Conservation (phyloP, 805 yeast species). For the Lipomyces starkeyi region DNA sequence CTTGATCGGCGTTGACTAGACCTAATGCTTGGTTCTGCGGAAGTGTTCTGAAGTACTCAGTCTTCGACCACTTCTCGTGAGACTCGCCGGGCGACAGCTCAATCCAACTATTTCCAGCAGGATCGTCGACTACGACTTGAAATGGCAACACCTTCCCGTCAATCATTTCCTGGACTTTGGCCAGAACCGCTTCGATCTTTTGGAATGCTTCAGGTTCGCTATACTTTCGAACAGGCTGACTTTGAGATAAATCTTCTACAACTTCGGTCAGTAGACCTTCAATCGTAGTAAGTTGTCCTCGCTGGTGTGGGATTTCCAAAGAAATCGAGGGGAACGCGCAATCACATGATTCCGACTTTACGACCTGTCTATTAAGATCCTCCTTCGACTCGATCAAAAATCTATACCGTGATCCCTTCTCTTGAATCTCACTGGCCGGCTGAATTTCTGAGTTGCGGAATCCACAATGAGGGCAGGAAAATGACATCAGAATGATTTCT, state of each 20-base stretch:
- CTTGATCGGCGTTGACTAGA: constrained; percentile 67
- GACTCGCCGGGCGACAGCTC: constrained; percentile 87
- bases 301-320: constrained; percentile 92
- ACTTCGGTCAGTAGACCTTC: constrained; percentile 89
- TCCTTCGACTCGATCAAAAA: constrained; percentile 68
- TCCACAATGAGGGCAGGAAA: constrained; percentile 94
- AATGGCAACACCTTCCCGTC: constrained; percentile 79
- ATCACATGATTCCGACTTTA: constrained; percentile 85
- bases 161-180: constrained; percentile 62
- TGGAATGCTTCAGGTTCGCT: constrained; percentile 75
- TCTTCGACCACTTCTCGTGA: constrained; percentile 85
- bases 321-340: constrained; percentile 84
- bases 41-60: constrained; percentile 80
- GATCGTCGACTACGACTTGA: constrained; percentile 84
- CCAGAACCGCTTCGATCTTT: constrained; percentile 72
- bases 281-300: constrained; percentile 90
- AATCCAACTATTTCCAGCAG: constrained; percentile 97
- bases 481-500: constrained; percentile 91
- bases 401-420: constrained; percentile 78
- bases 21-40: constrained; percentile 89
- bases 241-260: constrained; percentile 76
- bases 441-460: constrained; percentile 91
- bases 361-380: constrained; percentile 88
- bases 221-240: constrained; percentile 79
- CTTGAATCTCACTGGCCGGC: constrained; percentile 92